A percentile compares a stretch with the other conserved stretches of the same genome.
phyloP scores from a whole-genome alignment of 257 asterid genomes.

The Solanum infundibuliforme region DNA sequence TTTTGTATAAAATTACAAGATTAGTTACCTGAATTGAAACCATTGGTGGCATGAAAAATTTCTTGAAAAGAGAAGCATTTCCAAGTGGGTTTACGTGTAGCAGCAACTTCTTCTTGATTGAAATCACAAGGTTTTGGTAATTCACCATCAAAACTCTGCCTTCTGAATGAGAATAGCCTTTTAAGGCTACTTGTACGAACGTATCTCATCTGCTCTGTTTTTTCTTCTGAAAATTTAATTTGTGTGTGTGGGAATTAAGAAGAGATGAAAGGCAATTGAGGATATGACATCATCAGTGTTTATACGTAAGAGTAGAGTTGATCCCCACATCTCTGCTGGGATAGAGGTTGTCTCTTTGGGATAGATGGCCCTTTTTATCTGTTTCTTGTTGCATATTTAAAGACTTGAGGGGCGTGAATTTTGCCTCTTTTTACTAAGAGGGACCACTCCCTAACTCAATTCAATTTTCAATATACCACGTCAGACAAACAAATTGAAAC shows the following conservation, averaged over 20 bases:
- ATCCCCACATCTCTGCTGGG: conserved; percentile 2
- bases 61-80: conserved; percentile 75
- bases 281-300: background rate
- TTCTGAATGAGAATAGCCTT: conserved; percentile 44
- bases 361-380: background rate
- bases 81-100: conserved; percentile 59
- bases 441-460: background rate
- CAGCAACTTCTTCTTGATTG: background rate
- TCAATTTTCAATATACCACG: background rate
- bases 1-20: background rate
- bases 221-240: background rate
- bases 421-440: background rate
- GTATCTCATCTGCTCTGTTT: conserved; percentile 31
- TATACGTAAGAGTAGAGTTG: background rate
- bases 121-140: conserved; percentile 10
- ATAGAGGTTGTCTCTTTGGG: background rate
- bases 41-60: conserved; percentile 68
- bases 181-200: conserved; percentile 49
- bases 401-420: background rate
- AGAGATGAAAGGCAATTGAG: background rate
- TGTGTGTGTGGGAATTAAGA: background rate
- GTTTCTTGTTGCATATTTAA: conserved; percentile 4
- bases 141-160: conserved; percentile 35
- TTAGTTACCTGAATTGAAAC: conserved; percentile 49
- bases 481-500: background rate